phyloP scores from a whole-genome alignment of 2,329 filamentous ascomycete genomes.

The Monosporascus sp. region DNA sequence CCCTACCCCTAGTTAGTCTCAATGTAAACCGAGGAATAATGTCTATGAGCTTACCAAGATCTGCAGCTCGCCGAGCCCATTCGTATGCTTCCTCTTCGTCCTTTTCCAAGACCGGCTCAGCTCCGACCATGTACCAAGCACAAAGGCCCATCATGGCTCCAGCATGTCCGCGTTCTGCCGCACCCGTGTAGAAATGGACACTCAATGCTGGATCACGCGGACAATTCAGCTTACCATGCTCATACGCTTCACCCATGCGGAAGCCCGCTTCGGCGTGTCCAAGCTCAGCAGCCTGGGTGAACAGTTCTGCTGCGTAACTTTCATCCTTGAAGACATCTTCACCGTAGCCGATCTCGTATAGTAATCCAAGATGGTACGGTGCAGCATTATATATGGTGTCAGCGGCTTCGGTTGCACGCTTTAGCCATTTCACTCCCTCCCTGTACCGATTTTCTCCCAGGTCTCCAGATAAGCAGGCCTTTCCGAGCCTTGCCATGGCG shows the following conservation, averaged over 20 bases:
- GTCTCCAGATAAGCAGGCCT: conserved; percentile 84
- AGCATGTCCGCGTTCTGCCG: conserved; percentile 77
- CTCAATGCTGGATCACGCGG: conserved; percentile 87
- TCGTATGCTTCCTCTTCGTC: conserved; percentile 96
- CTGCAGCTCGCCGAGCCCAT: conserved; percentile 85
- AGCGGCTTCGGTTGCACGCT: conserved; percentile 82
- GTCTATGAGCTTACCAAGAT: conserved; percentile 59
- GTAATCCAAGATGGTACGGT: conserved; percentile 79
- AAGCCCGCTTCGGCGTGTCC: conserved; percentile 83
- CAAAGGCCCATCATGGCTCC: conserved; percentile 97
- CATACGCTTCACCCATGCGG: conserved; percentile 92
- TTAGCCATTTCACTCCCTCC: conserved; percentile 94
- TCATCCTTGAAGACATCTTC: conserved; percentile 91
- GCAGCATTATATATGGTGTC: conserved; percentile 89
- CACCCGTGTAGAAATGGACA: conserved; percentile 94
- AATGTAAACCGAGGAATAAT: background rate
- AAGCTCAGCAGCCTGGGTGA: conserved; percentile 89
- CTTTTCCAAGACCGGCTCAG: conserved; percentile 84
- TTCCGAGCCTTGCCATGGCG: conserved; percentile 85
- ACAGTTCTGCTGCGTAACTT: conserved; percentile 84
- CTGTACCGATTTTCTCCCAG: conserved; percentile 82
- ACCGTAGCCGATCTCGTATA: conserved; percentile 91
- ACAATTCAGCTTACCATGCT: conserved; percentile 82
- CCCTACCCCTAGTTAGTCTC: conserved; percentile 37
- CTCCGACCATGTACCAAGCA: conserved; percentile 97